phyloP scores from a whole-genome alignment of 2,329 filamentous ascomycete species.

The Arachnomyces sp. region DNA sequence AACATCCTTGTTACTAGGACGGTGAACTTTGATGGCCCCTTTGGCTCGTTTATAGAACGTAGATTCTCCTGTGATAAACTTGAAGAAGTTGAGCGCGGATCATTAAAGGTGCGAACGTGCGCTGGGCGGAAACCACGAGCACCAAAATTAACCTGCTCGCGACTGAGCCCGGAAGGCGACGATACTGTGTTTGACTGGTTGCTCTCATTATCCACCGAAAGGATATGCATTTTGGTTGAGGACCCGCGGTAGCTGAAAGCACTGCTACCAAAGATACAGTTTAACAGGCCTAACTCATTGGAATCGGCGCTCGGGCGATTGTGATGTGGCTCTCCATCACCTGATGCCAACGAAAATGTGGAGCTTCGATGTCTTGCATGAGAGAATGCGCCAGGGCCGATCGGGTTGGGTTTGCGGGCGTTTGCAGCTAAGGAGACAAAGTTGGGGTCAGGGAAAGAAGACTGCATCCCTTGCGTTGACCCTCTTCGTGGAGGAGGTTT shows the following conservation, averaged over 20 bases:
- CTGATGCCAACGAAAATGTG: slow-evolving; percentile 31
- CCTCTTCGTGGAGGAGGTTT: slow-evolving; percentile 26
- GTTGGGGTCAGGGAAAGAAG: slow-evolving; percentile 26
- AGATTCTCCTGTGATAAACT: slow-evolving; percentile 20
- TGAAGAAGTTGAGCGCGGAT: slow-evolving; percentile 16
- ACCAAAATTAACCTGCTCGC: slow-evolving; percentile 14
- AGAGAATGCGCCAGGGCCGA: slow-evolving; percentile 30
- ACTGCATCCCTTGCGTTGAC: slow-evolving; percentile 22
- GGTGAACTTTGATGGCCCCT: slow-evolving; percentile 41
- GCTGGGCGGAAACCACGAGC: slow-evolving; percentile 20
- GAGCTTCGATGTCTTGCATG: slow-evolving; percentile 38
- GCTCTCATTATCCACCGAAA: slow-evolving; percentile 35
- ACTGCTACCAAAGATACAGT: slow-evolving; percentile 54
- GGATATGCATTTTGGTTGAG: slow-evolving; percentile 53
- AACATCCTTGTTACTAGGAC: slow-evolving; percentile 53
- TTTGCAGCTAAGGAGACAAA: slow-evolving; percentile 25
- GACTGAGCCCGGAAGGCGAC: slow-evolving; percentile 16
- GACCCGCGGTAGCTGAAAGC: slow-evolving; percentile 51
- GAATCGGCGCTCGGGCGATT: slow-evolving; percentile 37
- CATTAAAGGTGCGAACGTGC: slow-evolving; percentile 31
- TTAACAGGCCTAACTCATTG: slow-evolving; percentile 45
- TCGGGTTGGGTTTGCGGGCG: slow-evolving; percentile 24
- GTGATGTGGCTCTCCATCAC: slow-evolving; percentile 26
- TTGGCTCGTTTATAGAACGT: slow-evolving; percentile 21
- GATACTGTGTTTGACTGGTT: slow-evolving; percentile 8